Conservation (phyloP, 2,329 filamentous ascomycete species). For the Fusarium oxysporum region DNA sequence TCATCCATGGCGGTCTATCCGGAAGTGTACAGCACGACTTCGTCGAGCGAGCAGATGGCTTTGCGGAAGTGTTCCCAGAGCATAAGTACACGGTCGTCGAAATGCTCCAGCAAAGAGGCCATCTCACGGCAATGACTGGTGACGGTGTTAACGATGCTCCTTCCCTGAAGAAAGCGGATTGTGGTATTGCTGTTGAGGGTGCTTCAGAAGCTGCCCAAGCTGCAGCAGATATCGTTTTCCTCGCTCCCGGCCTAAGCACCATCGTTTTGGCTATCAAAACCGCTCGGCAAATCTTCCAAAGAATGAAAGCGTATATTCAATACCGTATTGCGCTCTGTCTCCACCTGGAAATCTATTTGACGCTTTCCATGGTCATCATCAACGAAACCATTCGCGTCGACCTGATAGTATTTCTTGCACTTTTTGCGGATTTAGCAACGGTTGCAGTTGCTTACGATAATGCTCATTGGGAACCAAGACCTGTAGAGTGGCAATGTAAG, state of each 20-base stretch:
- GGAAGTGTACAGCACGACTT: conserved; percentile 32
- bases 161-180: conserved; percentile 15
- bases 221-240: conserved; percentile 25
- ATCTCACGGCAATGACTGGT: conserved; percentile 26
- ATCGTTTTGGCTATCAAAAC: conserved; percentile 15
- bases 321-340: conserved; percentile 28
- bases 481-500: conserved; percentile 5
- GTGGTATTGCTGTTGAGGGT: conserved; percentile 25
- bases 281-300: conserved; percentile 13
- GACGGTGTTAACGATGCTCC: conserved; percentile 28
- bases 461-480: conserved; percentile 23
- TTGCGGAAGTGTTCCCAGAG: conserved; percentile 22
- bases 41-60: conserved; percentile 28
- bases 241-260: background rate
- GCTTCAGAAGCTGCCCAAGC: conserved; percentile 27
- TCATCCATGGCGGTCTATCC: conserved; percentile 13
- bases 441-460: conserved; percentile 35
- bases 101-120: conserved; percentile 23
- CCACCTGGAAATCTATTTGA: conserved; percentile 22
- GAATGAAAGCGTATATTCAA: conserved; percentile 35
- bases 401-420: background rate
- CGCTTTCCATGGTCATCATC: conserved; percentile 22
- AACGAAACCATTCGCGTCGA: conserved; percentile 32
- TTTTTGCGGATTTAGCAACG: conserved; percentile 12
- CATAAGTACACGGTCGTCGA: conserved; percentile 29